Evolutionary conservation across 371 early-diverging fungal species (phyloP).

Genomic region (Lichtheimia hyalospora): DNA sequence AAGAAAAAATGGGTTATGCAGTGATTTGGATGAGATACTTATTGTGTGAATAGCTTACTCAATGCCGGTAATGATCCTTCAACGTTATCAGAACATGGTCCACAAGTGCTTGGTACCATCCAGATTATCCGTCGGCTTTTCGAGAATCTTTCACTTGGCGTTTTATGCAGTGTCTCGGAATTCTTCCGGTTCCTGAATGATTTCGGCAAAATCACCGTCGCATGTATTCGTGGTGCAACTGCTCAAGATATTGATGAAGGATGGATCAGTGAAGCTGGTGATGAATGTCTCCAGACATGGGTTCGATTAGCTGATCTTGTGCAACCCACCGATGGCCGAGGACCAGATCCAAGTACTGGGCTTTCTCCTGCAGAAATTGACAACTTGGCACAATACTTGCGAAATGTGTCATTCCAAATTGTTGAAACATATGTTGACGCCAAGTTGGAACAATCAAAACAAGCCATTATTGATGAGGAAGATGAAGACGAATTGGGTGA

Average conservation of each 20-base stretch:
- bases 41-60: constrained; percentile 17
- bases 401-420: constrained; percentile 54
- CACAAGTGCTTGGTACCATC: constrained; percentile 49
- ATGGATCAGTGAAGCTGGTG: constrained; percentile 69
- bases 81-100: constrained; percentile 39
- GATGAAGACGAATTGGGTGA: constrained; percentile 61
- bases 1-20: constrained; percentile 11
- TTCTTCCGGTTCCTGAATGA: constrained; percentile 65
- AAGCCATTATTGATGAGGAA: constrained; percentile 53
- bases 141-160: constrained; percentile 34
- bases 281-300: constrained; percentile 73
- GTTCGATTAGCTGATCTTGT: constrained; percentile 51
- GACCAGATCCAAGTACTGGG: constrained; percentile 8
- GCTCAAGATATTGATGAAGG: constrained; percentile 47
- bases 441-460: constrained; percentile 61
- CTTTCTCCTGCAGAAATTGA: constrained; percentile 15
- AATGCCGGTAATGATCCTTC: constrained; percentile 30
- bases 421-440: constrained; percentile 69
- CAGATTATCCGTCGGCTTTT: constrained; percentile 52
- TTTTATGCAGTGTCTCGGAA: constrained; percentile 54
- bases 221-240: constrained; percentile 58
- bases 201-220: constrained; percentile 60
- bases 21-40: background rate
- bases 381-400: constrained; percentile 52
- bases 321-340: constrained; percentile 26